Evolutionary conservation across 2,329 filamentous ascomycete genomes (phyloP), one percentile per base, ranked within the genome.

Genomic region (Macrophomina tecta): DNA sequence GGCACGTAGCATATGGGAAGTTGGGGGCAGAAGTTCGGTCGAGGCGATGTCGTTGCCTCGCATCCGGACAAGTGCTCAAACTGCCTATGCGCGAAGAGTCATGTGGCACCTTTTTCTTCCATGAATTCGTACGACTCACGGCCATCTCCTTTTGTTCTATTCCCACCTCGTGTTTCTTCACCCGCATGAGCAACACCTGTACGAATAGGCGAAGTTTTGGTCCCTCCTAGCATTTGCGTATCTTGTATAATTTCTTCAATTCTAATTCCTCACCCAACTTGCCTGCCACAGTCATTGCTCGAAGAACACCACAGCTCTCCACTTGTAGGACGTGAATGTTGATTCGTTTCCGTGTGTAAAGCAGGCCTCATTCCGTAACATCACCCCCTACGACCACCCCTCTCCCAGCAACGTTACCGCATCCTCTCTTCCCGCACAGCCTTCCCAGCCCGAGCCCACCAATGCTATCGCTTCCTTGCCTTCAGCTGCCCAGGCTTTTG

Each of bases 171-270:
- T 45, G 42, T 49, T 46, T 36, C 23, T 34, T 38, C 46, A 49
- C 48, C 30, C 18, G 49, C 62, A 64, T 53, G 51, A 64, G 49
- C 62, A 46, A 64, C 49, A 56, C 45, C 34, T 56, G 52, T 56
- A 58, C 64, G 45, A 66, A 40, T 66, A 49, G 64, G 64, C 64
- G 64, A 51, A 52, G 46, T 60, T 23, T 66, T 61, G 34, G 28
- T 51, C 30, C 64, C 64, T 42, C 58, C 53, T 49, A 18, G 40
- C 46, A 48, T 49, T 51, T 52, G 53, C 55, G 64, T 66, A 53
- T 38, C 28, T 34, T 61, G 64, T 66, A 64, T 52, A 66, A 56
- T 60, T 66, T 52, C 53, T 61, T 53, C 61, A 66, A 66, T 66
- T 34, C 55, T 66, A 61, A 58, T 66, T 65, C 51, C 52, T 65